Percentiles rank a stretch among this genome's conserved stretches.
These are phyloP conservation scores for Acmispon strigosus DNA, from an alignment of 306 rosid species.

Conservation along the genomic window DNA sequence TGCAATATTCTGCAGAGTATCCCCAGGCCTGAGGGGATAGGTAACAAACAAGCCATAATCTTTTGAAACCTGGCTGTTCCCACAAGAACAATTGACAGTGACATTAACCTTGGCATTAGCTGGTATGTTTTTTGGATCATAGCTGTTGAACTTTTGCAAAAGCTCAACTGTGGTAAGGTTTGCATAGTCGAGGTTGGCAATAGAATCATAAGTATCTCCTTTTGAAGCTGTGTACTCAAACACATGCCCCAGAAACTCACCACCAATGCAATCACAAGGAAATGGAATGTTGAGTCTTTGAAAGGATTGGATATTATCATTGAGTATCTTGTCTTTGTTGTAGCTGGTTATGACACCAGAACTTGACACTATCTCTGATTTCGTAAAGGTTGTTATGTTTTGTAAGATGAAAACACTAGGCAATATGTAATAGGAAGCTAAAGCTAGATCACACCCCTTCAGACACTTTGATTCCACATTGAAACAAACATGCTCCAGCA, in stretches of 20 bases:
- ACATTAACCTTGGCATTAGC: slow-evolving; percentile 29
- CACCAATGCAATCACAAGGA: slow-evolving; percentile 45
- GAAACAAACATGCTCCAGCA: slow-evolving; percentile 11
- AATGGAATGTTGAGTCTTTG: slow-evolving; percentile 40
- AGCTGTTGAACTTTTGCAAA: slow-evolving; percentile 37
- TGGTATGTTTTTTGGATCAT: slow-evolving; percentile 18
- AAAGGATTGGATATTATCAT: neutral
- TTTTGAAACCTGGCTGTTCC: slow-evolving; percentile 40
- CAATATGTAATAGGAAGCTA: slow-evolving; percentile 47
- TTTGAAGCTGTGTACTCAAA: slow-evolving; percentile 31
- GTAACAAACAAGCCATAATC: slow-evolving; percentile 63
- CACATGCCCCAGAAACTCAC: slow-evolving; percentile 47
- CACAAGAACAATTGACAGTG: slow-evolving; percentile 62
- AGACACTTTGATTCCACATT: slow-evolving; percentile 46
- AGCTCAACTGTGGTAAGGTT: slow-evolving; percentile 42
- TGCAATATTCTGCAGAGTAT: slow-evolving; percentile 28
- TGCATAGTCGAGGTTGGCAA: slow-evolving; percentile 37
- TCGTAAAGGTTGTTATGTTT: slow-evolving; percentile 1
- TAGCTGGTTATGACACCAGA: slow-evolving; percentile 7
- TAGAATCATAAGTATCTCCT: slow-evolving; percentile 35
- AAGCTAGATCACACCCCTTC: slow-evolving; percentile 48
- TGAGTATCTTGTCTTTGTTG: slow-evolving; percentile 23
- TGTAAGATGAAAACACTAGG: fast-evolving
- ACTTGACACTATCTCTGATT: slow-evolving; percentile 2
- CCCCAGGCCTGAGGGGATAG: slow-evolving; percentile 42